Base-by-base conservation (phyloP, 2,329 filamentous ascomycete genomes). In the Phaeosphaeriaceae sp. region DNA sequence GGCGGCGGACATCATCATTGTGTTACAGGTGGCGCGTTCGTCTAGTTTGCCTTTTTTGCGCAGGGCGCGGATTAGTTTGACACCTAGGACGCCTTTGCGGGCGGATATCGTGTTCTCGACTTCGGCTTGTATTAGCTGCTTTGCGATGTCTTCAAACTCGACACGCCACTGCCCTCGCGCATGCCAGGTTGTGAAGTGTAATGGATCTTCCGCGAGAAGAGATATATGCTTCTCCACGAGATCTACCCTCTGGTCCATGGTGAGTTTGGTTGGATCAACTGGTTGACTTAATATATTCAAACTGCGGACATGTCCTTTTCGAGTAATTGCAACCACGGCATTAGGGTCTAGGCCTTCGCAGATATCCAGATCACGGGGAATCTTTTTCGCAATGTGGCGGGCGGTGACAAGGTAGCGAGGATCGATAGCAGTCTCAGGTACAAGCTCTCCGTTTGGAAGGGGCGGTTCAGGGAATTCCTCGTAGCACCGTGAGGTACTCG, bases 41-140 rank as follows among this genome's bases (percentile, higher is more conserved):
- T 97, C 93, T n/a, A 97, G 80, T 68, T 94, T 96, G 44, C 94
- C 94, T 67, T 92, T 91, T 50, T 89, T 87, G 32, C 88, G 83
- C 16, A 99, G 81, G 46, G 97, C 91, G 16, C 91, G 88, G 16
- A 92, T 83, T n/a, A 99, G 79, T 7, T 93, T 89, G 15, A 93
- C 82, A 1, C 91, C 91, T 38, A 88, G 80, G 6, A 84, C 83
- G 6, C 91, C 92, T 61, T 90, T 92, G 2, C 85, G 84, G 4
- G 90, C 85, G 55, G 88, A 84, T 47, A 97, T 87, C 34, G 92
- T 87, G 12, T 87, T 85, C 71, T 97, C 91, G 23, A 97, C 78
- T 70, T 97, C 91, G 5, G 83, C 77, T 63, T 92, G 87, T 36
- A 88, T 86, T 28, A 97, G 77, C 42, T 82, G 81, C 35, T 84